phyloP scores from a whole-genome alignment of 2,329 filamentous ascomycete genomes.

The Aspergillus oerlinghausenensis region DNA sequence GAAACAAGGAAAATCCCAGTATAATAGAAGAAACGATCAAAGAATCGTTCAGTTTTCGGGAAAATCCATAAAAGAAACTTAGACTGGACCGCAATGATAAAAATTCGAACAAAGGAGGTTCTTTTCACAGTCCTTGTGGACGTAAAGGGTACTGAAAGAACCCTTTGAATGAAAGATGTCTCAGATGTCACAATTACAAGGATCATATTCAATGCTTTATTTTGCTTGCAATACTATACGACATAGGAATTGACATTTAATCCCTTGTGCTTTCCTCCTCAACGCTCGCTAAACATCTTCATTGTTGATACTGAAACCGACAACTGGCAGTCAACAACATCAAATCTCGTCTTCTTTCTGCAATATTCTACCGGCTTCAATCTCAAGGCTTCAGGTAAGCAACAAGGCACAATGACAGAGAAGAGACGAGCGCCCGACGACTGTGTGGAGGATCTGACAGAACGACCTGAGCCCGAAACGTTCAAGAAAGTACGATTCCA shows the following conservation, averaged over 20 bases:
- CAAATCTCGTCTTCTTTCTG: neutral
- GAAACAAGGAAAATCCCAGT: neutral
- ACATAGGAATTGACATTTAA: neutral
- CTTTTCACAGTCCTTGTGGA: neutral
- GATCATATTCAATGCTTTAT: neutral
- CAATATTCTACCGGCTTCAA: neutral
- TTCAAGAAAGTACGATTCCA: neutral
- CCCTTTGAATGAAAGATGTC: neutral
- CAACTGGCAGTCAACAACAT: neutral
- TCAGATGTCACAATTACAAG: neutral
- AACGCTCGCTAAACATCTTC: neutral
- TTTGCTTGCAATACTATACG: neutral
- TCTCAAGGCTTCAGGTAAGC: neutral
- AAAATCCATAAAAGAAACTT: neutral
- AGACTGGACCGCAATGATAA: neutral
- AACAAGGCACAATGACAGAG: neutral
- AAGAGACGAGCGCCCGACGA: neutral
- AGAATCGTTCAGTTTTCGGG: neutral
- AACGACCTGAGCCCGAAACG: neutral
- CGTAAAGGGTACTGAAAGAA: neutral
- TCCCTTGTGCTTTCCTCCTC: neutral
- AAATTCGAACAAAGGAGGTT: neutral
- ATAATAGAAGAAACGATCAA: neutral
- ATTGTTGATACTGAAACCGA: neutral
- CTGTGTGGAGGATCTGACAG: neutral